Base-by-base conservation (phyloP, 2,329 filamentous ascomycete species). In the Colletotrichum lindemuthianum region DNA sequence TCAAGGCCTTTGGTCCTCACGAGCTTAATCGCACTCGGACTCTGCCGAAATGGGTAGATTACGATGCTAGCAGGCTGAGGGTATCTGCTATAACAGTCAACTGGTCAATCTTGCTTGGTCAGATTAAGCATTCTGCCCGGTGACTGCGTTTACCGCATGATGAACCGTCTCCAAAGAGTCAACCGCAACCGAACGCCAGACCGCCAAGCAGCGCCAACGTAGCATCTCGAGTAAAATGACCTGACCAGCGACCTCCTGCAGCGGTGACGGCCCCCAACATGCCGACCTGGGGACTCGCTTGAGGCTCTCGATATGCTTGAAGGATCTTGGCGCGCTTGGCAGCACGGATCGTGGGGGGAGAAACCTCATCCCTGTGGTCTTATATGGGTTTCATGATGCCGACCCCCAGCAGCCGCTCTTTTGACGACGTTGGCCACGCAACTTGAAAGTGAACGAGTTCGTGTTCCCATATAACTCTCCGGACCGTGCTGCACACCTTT, bases 311-410 rank as follows among this genome's bases (percentile, higher is more conserved):
- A 53, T n/a, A 41, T 12, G 44, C 33, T 16, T 36, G 36, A 43
- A 51, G 34, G 12, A 7, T 11, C 58, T 61, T 61, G 61, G 61
- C 61, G 58, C 59, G n/a, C 61, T 65, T 65, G 51, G 58, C 61
- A n/a, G 50, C 8, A 16, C 58, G 58, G 45, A 45, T 51, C 44
- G 44, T 51, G 45, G 34, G 45, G 33, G 33, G 44, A 10, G 60
- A 54, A 36, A 45, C n/a, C 4, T 54, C 44, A 51, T 65, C 61
- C 58, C 43, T 37, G 61, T 48, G 45, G 61, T 65, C 58, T 56
- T 51, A 47, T 56, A 34, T 56, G 50, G 61, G 61, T 65, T 65
- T 61, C 61, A 65, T 65, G 61, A 56, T 56, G 40, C 50, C 40
- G 51, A n/a, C n/a, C 39, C 24, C 24, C 10, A 24, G 6, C 16